Evolutionary conservation across 768 basidiomycete species (phyloP).

Genomic region (Amanita thiersii): DNA sequence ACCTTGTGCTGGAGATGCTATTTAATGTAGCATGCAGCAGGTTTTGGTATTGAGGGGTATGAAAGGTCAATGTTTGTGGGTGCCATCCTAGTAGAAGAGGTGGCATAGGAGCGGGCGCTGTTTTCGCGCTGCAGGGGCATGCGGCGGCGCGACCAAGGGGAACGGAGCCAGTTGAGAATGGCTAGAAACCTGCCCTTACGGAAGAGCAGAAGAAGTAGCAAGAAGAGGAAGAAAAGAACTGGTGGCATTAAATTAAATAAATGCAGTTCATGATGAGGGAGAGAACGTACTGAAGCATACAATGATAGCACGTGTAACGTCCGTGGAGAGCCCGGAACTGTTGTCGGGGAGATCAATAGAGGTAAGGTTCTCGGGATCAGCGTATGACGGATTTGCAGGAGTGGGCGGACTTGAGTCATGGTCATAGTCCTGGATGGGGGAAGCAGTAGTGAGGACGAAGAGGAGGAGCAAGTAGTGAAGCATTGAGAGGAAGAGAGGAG

Average conservation of each 20-base stretch:
- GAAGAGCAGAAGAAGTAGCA: not conserved
- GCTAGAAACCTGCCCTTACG: conserved; percentile 1
- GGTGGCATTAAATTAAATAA: not conserved
- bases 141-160: too few species aligned
- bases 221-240: conserved; percentile 5
- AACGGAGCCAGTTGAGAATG: not conserved
- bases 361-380: too few species aligned
- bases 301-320: not conserved
- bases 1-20: too few species aligned
- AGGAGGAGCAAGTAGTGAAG: not conserved
- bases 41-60: too few species aligned
- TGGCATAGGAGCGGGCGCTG: too few species aligned
- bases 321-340: not conserved
- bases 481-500: not conserved
- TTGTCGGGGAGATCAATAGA: not conserved
- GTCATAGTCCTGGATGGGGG: too few species aligned
- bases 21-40: too few species aligned
- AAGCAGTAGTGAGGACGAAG: not conserved
- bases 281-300: not conserved
- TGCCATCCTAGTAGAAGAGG: too few species aligned
- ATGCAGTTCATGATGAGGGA: not conserved
- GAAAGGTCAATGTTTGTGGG: too few species aligned
- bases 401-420: too few species aligned
- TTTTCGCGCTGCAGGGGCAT: too few species aligned
- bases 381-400: too few species aligned